A percentile compares a stretch with the other conserved stretches of the same genome.
phyloP scores from a whole-genome alignment of 2,329 filamentous ascomycete genomes.

The Phialophora verrucosa region DNA sequence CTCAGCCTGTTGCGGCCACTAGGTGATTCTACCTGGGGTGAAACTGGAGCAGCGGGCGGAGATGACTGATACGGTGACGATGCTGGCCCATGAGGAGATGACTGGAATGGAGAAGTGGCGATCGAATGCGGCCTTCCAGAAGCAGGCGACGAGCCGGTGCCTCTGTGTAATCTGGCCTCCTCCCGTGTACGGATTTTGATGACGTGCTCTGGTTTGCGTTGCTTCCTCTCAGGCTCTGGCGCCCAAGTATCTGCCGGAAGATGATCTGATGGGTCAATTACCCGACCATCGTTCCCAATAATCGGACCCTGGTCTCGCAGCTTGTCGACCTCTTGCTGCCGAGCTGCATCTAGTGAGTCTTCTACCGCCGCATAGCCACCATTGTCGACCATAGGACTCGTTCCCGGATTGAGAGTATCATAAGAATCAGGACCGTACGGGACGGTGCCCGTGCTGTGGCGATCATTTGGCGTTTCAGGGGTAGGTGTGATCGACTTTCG shows the following conservation, averaged over 20 bases:
- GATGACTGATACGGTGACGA: conserved; percentile 36
- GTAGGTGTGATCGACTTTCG: conserved; percentile 67
- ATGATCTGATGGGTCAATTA: conserved; percentile 70
- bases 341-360: conserved; percentile 48
- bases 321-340: conserved; percentile 47
- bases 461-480: conserved; percentile 51
- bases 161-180: conserved; percentile 34
- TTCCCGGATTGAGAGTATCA: conserved; percentile 61
- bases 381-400: conserved; percentile 44
- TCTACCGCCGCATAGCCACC: conserved; percentile 49
- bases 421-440: conserved; percentile 69
- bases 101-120: conserved; percentile 41
- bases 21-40: conserved; percentile 39
- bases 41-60: conserved; percentile 37
- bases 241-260: conserved; percentile 70
- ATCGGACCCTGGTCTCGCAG: conserved; percentile 61
- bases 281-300: conserved; percentile 66
- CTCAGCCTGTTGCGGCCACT: conserved; percentile 41
- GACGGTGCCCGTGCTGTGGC: conserved; percentile 49
- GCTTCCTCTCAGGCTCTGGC: conserved; percentile 67
- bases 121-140: conserved; percentile 40
- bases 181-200: conserved; percentile 51
- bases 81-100: conserved; percentile 39
- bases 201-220: conserved; percentile 55
- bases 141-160: conserved; percentile 35